A percentile compares a stretch with the other conserved stretches of the same genome.
Evolutionary conservation across 768 basidiomycete species (phyloP).

Genomic region (Kwoniella heveanensis): DNA sequence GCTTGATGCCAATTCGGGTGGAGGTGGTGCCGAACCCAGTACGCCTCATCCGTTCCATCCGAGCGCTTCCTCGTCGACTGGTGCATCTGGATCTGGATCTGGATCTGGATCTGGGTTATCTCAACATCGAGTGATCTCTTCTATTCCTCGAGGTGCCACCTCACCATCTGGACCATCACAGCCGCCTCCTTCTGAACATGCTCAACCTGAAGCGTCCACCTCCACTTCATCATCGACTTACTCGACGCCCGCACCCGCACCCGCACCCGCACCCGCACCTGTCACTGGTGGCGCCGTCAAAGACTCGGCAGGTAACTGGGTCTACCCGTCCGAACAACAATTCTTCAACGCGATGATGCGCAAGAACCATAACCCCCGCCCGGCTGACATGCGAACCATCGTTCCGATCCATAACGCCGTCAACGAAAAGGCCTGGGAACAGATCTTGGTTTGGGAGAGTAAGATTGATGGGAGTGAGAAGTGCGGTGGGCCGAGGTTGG

Average conservation of each 20-base stretch:
- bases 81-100: constrained; percentile 5
- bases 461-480: constrained; percentile 72
- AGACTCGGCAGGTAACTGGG: constrained; percentile 69
- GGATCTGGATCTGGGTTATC: constrained; percentile 59
- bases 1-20: constrained; percentile 44
- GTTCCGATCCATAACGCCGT: constrained; percentile 99
- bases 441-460: constrained; percentile 79
- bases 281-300: neutral
- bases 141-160: constrained; percentile 69
- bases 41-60: constrained; percentile 31
- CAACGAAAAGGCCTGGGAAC: constrained; percentile 88
- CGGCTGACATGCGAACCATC: constrained; percentile 89
- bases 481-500: constrained; percentile 60
- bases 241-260: too few relatives aligned
- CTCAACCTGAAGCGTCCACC: neutral
- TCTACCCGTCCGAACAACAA: constrained; percentile 97
- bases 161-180: constrained; percentile 19
- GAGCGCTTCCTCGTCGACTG: constrained; percentile 19
- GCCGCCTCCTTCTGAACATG: constrained; percentile 24
- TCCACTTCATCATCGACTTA: too few relatives aligned
- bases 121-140: constrained; percentile 75
- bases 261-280: neutral
- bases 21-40: constrained; percentile 8
- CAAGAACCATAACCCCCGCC: constrained; percentile 82
- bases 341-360: constrained; percentile 97